Evolutionary conservation across 2,329 filamentous ascomycete species (phyloP).

Genomic region (Pseudogymnoascus sp.): DNA sequence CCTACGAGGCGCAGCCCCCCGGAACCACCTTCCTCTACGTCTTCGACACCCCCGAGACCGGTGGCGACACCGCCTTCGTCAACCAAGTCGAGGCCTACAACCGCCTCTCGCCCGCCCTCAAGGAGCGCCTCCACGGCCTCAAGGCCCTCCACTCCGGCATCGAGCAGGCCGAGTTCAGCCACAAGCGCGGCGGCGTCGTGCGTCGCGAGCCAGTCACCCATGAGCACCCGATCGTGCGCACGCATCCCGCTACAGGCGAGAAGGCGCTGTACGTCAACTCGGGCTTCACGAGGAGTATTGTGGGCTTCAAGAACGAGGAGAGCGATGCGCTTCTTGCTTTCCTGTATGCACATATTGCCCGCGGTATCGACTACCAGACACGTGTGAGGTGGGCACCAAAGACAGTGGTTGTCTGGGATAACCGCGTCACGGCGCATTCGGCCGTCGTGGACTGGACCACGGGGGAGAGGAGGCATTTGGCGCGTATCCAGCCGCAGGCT

Average conservation of each 20-base stretch:
- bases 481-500: conserved; percentile 72
- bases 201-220: conserved; percentile 66
- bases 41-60: conserved; percentile 69
- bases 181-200: conserved; percentile 59
- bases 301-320: conserved; percentile 79
- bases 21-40: conserved; percentile 85
- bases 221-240: conserved; percentile 69
- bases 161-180: conserved; percentile 67
- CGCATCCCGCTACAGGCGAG: conserved; percentile 73
- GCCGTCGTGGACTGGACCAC: conserved; percentile 71
- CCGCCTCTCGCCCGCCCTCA: conserved; percentile 69
- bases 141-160: conserved; percentile 71
- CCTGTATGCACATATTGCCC: conserved; percentile 61
- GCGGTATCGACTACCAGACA: conserved; percentile 59
- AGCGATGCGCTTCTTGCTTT: conserved; percentile 66
- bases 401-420: conserved; percentile 78
- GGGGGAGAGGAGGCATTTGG: conserved; percentile 66
- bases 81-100: conserved; percentile 75
- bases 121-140: conserved; percentile 70
- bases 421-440: conserved; percentile 68
- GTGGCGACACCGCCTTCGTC: conserved; percentile 77
- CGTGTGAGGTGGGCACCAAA: conserved; percentile 65
- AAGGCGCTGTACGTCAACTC: conserved; percentile 78
- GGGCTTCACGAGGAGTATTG: conserved; percentile 64
- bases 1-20: conserved; percentile 80